Conservation (phyloP, 1,284 basidiomycete genomes). For the Peniophora sp. region DNA sequence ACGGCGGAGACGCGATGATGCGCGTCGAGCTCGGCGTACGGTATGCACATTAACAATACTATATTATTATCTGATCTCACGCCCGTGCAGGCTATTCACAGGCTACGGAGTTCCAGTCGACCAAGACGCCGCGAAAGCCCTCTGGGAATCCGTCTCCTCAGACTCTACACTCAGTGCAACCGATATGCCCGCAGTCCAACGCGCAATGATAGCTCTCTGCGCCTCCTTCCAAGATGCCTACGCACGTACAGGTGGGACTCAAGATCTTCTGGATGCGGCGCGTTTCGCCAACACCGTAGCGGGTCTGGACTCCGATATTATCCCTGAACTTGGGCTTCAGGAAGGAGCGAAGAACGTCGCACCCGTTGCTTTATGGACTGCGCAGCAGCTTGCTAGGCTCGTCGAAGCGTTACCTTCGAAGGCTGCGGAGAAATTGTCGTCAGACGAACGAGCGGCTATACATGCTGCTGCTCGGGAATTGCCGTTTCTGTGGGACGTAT, state of each 20-base stretch:
- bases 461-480: neutral
- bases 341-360: neutral
- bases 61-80: neutral
- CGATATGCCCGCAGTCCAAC: neutral
- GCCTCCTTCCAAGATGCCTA: neutral
- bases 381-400: neutral
- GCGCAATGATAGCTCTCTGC: neutral
- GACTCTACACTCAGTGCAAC: neutral
- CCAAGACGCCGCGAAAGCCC: neutral
- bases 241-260: neutral
- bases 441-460: neutral
- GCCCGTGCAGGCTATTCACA: neutral
- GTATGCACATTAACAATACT: neutral
- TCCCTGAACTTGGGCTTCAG: neutral
- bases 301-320: neutral
- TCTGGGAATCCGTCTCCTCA: neutral
- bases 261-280: neutral
- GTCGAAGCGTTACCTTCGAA: neutral
- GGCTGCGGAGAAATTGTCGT: no score
- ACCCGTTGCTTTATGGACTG: neutral
- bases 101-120: neutral
- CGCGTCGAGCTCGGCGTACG: neutral
- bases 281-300: neutral
- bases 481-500: neutral
- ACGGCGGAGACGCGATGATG: neutral